Percentiles rank a stretch among this genome's conserved stretches.
These are phyloP conservation scores for Aspergillus pseudoglaucus DNA, from an alignment of 2,329 filamentous ascomycete species.

Conservation along the genomic window DNA sequence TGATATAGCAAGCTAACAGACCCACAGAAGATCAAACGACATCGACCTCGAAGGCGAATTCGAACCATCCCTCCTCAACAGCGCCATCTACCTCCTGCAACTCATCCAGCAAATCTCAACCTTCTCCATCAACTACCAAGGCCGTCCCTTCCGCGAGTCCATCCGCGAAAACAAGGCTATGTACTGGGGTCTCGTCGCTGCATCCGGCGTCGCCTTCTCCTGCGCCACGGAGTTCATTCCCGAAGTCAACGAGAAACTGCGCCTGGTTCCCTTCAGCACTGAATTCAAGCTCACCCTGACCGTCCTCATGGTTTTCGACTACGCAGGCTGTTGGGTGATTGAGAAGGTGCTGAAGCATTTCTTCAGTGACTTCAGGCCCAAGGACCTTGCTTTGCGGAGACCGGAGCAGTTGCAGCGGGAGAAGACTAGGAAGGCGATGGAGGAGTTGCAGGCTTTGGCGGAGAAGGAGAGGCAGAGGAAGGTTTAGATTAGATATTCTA, in stretches of 20 bases:
- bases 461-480: conserved; percentile 29
- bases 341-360: conserved; percentile 77
- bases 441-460: conserved; percentile 42
- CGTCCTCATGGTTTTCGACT: conserved; percentile 78
- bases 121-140: conserved; percentile 99
- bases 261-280: conserved; percentile 77
- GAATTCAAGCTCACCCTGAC: conserved; percentile 90
- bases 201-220: conserved; percentile 83
- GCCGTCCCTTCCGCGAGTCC: conserved; percentile 91
- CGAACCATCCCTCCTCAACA: conserved; percentile 86
- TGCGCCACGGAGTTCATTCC: conserved; percentile 94
- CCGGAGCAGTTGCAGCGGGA: conserved; percentile 81
- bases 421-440: conserved; percentile 58
- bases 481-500: conserved; percentile 9
- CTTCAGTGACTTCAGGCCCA: conserved; percentile 87
- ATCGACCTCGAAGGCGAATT: conserved; percentile 95
- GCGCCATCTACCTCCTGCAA: conserved; percentile 91
- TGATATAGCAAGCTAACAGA: conserved; percentile 27
- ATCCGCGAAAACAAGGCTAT: conserved; percentile 95
- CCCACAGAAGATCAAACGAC: conserved; percentile 47
- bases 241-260: conserved; percentile 89
- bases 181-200: conserved; percentile 92
- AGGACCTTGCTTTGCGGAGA: conserved; percentile 82
- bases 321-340: conserved; percentile 75
- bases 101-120: conserved; percentile 98